A percentile compares a stretch with the other conserved stretches of the same genome.
These are phyloP conservation scores for Penicillium turbatum DNA, from an alignment of 495 filamentous ascomycete genomes.

Conservation along the genomic window DNA sequence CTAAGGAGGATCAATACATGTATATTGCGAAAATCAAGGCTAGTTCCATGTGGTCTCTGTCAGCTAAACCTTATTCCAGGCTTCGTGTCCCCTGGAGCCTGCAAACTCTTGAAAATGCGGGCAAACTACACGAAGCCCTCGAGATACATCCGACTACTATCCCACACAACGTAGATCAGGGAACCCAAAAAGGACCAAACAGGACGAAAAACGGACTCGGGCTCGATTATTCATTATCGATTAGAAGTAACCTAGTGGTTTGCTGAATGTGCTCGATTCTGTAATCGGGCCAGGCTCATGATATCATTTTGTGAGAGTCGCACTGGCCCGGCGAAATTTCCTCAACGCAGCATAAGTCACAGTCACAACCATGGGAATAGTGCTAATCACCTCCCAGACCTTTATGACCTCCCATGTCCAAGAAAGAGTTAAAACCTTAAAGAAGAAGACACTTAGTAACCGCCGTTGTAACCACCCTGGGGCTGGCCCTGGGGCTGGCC, in stretches of 20 bases:
- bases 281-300: conserved; percentile 3
- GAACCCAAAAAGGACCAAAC: not conserved
- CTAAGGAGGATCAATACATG: not conserved
- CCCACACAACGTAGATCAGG: not conserved
- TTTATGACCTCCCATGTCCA: not conserved
- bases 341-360: conserved; percentile 9
- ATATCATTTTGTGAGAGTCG: not conserved
- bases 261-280: conserved; percentile 8
- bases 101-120: not conserved
- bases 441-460: not conserved
- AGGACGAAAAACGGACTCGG: not conserved
- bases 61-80: not conserved
- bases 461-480: conserved; percentile 2
- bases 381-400: conserved; percentile 4
- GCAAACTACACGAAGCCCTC: not conserved
- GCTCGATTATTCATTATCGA: conserved; percentile 10
- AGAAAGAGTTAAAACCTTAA: too few relatives aligned
- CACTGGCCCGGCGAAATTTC: conserved; percentile 1
- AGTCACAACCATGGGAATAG: conserved; percentile 7
- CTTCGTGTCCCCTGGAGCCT: too few relatives aligned
- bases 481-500: not conserved
- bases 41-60: not conserved
- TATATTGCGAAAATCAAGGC: not conserved
- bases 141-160: not conserved
- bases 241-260: conserved; percentile 2